These are phyloP conservation scores for Fusarium neocosmosporiellum DNA, from an alignment of 2,329 filamentous ascomycete genomes.

Conservation along the genomic window DNA sequence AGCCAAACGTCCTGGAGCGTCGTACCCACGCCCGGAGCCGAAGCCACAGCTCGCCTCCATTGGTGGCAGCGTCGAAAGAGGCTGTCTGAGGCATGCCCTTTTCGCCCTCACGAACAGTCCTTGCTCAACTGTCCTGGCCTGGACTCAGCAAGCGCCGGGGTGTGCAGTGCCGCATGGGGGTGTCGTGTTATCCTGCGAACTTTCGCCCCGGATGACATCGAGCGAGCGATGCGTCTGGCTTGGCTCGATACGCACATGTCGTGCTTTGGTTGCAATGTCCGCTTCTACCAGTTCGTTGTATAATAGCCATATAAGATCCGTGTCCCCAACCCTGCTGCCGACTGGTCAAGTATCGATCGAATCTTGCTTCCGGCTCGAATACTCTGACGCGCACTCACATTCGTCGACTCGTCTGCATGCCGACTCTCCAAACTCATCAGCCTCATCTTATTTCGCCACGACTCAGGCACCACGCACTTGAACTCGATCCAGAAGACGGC, in stretches of 20 bases:
- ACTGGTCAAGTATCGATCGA: background rate
- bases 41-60: conserved; percentile 42
- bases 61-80: conserved; percentile 36
- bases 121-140: conserved; percentile 31
- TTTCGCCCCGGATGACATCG: conserved; percentile 34
- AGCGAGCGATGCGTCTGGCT: conserved; percentile 37
- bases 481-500: conserved; percentile 5
- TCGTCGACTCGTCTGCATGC: background rate
- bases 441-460: conserved; percentile 3
- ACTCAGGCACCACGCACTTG: conserved; percentile 10
- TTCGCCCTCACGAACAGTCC: conserved; percentile 36
- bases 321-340: conserved; percentile 26
- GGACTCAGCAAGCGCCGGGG: conserved; percentile 20
- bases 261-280: conserved; percentile 30
- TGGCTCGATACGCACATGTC: conserved; percentile 39
- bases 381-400: conserved; percentile 2
- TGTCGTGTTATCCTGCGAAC: conserved; percentile 34
- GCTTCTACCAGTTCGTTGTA: conserved; percentile 33
- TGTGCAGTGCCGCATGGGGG: conserved; percentile 20
- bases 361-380: conserved; percentile 11
- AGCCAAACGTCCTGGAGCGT: conserved; percentile 39
- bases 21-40: conserved; percentile 39
- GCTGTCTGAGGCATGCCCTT: conserved; percentile 41
- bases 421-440: background rate
- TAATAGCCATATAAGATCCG: conserved; percentile 41